These are phyloP conservation scores for Colletotrichum tropicale DNA, from an alignment of 2,329 filamentous ascomycete genomes.

Conservation along the genomic window DNA sequence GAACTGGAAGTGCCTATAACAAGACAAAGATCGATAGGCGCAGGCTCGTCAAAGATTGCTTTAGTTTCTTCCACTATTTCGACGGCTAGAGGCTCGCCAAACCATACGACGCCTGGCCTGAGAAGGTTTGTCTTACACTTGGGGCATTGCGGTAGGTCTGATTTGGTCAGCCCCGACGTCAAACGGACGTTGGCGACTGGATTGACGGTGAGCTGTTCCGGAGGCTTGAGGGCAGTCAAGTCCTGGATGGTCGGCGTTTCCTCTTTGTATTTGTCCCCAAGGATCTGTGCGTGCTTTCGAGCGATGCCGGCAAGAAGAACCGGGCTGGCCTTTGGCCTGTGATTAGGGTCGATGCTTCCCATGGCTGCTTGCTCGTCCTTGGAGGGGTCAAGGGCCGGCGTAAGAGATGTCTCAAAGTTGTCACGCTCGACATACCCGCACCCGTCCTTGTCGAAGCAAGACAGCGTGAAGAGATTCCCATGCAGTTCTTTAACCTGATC, in stretches of 20 bases:
- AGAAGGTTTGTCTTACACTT: slow-evolving; percentile 58
- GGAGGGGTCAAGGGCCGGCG: slow-evolving; percentile 64
- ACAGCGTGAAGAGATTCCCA: slow-evolving; percentile 22
- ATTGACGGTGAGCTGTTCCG: neutral
- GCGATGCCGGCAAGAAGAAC: slow-evolving; percentile 25
- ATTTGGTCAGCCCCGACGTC: slow-evolving; percentile 46
- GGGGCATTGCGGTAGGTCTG: slow-evolving; percentile 65
- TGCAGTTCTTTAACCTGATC: slow-evolving; percentile 63
- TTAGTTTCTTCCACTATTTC: slow-evolving; percentile 56
- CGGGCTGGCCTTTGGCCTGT: slow-evolving; percentile 17
- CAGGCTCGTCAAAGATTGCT: slow-evolving; percentile 49
- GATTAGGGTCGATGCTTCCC: neutral
- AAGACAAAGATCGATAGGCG: slow-evolving; percentile 64
- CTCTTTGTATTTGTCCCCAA: slow-evolving; percentile 47
- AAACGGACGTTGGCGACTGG: neutral
- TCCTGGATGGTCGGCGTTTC: slow-evolving; percentile 8
- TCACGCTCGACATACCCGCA: slow-evolving; percentile 62
- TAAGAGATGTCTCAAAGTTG: slow-evolving; percentile 68
- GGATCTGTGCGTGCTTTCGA: slow-evolving; percentile 59
- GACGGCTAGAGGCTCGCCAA: slow-evolving; percentile 62
- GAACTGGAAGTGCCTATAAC: slow-evolving; percentile 69
- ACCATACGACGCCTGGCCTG: slow-evolving; percentile 73
- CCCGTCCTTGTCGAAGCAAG: slow-evolving; percentile 45
- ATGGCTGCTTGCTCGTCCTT: slow-evolving; percentile 33
- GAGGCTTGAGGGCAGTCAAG: slow-evolving; percentile 4